Base-by-base conservation (phyloP, 305 asterid genomes). In the Fraxinus albicans region DNA sequence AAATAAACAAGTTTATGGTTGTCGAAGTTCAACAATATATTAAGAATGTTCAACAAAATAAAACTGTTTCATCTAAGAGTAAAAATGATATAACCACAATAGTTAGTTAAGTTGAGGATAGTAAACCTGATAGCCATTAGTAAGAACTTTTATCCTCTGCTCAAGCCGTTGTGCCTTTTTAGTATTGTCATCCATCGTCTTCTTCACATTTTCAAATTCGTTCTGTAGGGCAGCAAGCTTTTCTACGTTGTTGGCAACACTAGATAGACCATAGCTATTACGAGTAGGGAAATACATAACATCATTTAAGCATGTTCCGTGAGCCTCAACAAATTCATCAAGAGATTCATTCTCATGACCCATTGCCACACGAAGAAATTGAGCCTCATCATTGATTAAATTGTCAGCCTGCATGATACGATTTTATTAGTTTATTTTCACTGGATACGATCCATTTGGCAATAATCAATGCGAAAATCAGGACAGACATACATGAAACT, bases 211-310 rank as follows among this genome's bases (percentile, higher is more conserved):
- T 84, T 95, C 99, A 79, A 92, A 97, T 85, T 96, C 98, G 77
- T 82, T 86, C 85, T 95, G 98, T 77, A 96, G 87, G 69, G 98
- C 97, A 35, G 93, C 88, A 47, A 97, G 90, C 86, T 92, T 97
- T 83, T 97, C 99, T 81, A 85, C 80, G 84, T 92, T 93, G 86
- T 86, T 93, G 91, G 99, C 98, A 83, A 97, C 97, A 85, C 98
- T 95, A 35, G 97, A 91, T 79, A 94, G 93, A 82, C 99, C 98
- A 81, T 92, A 95, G 77, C 89, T 90, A 78, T 88, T 88, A 74
- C 97, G 98, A 27, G 91, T 90, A 53, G 98, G 99, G 85, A 97
- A 90, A 89, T 94, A 97, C 94, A 90, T 95, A 77, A 97, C 91
- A 84, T 97, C 99, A 73, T 88, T 89, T 85, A 92, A 83, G 88